Percentiles rank a stretch among this genome's conserved stretches.
Conservation (phyloP, 176 grass and related monocot species). For the Oryza longistaminata region DNA sequence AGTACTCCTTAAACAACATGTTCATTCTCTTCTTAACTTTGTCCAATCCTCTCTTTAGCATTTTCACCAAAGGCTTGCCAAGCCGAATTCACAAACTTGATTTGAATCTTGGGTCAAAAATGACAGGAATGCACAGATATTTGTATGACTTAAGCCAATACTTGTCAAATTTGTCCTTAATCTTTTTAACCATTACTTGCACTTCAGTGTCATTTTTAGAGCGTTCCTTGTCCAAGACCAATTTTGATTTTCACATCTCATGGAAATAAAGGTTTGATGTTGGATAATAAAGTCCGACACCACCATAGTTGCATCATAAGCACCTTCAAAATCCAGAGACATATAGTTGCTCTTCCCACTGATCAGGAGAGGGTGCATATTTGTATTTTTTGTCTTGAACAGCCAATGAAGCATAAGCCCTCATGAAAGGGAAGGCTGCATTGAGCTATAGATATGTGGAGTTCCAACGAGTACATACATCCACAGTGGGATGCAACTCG, state of each 20-base stretch:
- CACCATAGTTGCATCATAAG: background rate
- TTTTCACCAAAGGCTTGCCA: background rate
- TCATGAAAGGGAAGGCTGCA: background rate
- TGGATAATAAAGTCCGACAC: background rate
- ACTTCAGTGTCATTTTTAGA: no score
- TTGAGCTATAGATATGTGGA: no score
- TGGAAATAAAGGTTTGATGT: constrained; percentile 22
- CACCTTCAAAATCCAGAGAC: background rate
- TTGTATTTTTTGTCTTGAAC: constrained; percentile 3
- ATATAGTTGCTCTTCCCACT: background rate
- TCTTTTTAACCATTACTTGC: background rate
- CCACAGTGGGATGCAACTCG: no score
- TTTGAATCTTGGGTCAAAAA: constrained; percentile 18
- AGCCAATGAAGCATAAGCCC: background rate
- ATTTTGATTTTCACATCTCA: constrained; percentile 15
- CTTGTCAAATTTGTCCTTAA: background rate
- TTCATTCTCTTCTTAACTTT: background rate
- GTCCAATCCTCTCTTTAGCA: background rate
- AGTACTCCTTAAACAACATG: background rate
- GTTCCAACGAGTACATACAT: no score
- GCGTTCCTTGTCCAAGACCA: no score
- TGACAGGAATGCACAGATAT: background rate
- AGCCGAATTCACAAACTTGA: background rate
- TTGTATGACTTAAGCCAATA: background rate
- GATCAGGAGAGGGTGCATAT: background rate